Conservation (phyloP, 257 asterid genomes). For the Solanum pimpinellifolium region DNA sequence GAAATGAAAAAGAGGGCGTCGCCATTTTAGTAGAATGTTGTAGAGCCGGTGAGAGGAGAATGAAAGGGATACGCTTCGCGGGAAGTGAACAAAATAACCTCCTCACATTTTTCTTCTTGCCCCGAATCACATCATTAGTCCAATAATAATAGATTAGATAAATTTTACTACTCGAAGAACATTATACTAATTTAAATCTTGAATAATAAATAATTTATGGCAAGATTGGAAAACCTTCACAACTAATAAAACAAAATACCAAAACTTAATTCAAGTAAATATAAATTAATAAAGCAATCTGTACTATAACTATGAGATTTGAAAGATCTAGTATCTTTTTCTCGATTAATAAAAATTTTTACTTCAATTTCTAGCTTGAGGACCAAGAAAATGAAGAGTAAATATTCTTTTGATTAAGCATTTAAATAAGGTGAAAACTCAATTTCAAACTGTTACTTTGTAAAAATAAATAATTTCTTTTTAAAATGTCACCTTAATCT, state of each 20-base stretch:
- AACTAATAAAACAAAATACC: too few relatives aligned
- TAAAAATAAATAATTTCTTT: too few relatives aligned
- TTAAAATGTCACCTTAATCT: neutral
- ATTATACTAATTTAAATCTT: too few relatives aligned
- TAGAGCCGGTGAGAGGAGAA: neutral
- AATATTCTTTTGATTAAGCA: neutral
- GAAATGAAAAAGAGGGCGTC: constrained; percentile 40
- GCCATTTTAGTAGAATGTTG: neutral
- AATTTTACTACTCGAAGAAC: too few relatives aligned
- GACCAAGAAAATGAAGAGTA: neutral
- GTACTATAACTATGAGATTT: too few relatives aligned
- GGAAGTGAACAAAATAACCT: constrained; percentile 43
- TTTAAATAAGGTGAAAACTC: neutral
- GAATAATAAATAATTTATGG: too few relatives aligned
- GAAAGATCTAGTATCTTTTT: too few relatives aligned
- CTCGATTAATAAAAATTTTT: too few relatives aligned
- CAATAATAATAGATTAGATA: too few relatives aligned
- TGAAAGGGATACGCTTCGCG: constrained; percentile 16
- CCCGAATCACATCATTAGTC: neutral
- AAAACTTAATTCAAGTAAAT: too few relatives aligned
- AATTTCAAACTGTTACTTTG: neutral
- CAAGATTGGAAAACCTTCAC: too few relatives aligned
- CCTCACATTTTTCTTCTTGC: neutral
- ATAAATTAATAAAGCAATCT: too few relatives aligned
- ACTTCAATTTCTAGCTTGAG: neutral